Conservation (phyloP, 2,329 filamentous ascomycete species). For the Xylariaceae sp. region DNA sequence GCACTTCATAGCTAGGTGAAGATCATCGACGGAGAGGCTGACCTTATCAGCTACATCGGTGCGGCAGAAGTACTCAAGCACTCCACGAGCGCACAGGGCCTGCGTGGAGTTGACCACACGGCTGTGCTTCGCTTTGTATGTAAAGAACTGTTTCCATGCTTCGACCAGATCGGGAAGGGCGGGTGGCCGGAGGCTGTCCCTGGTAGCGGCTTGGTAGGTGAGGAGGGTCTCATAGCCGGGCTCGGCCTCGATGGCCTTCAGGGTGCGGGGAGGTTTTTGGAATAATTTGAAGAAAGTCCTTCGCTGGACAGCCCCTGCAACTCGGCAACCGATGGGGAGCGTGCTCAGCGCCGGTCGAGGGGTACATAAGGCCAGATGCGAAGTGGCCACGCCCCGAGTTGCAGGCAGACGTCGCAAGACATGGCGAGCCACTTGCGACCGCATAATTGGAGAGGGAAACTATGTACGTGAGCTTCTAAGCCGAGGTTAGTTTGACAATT, state of each 20-base stretch:
- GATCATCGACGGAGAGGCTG: slow-evolving; percentile 37
- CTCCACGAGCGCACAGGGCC: slow-evolving; percentile 52
- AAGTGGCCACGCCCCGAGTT: slow-evolving; percentile 22
- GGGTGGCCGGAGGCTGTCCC: slow-evolving; percentile 61
- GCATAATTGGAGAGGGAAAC: slow-evolving; percentile 30
- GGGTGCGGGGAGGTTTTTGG: slow-evolving; percentile 51
- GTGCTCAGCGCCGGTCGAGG: slow-evolving; percentile 27
- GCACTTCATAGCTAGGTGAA: slow-evolving; percentile 42
- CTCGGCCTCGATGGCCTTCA: slow-evolving; percentile 59
- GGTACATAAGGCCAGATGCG: slow-evolving; percentile 10
- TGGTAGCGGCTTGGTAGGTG: slow-evolving; percentile 58
- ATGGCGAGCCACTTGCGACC: slow-evolving; percentile 35
- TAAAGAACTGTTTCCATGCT: slow-evolving; percentile 62
- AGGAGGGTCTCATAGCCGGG: slow-evolving; percentile 69
- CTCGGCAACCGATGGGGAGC: slow-evolving; percentile 30
- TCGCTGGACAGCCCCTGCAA: slow-evolving; percentile 33
- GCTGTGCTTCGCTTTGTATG: slow-evolving; percentile 44
- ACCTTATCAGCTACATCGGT: slow-evolving; percentile 29
- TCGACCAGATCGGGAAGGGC: slow-evolving; percentile 55
- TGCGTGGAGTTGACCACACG: slow-evolving; percentile 60
- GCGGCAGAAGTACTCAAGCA: slow-evolving; percentile 55
- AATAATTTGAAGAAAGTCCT: slow-evolving; percentile 62
- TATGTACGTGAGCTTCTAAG: slow-evolving; percentile 27
- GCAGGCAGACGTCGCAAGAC: slow-evolving; percentile 36
- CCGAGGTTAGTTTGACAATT: slow-evolving; percentile 21